Evolutionary conservation across 2,329 filamentous ascomycete genomes (phyloP), one percentile per base, ranked within the genome.

Genomic region (Pestalotiopsis sp.): DNA sequence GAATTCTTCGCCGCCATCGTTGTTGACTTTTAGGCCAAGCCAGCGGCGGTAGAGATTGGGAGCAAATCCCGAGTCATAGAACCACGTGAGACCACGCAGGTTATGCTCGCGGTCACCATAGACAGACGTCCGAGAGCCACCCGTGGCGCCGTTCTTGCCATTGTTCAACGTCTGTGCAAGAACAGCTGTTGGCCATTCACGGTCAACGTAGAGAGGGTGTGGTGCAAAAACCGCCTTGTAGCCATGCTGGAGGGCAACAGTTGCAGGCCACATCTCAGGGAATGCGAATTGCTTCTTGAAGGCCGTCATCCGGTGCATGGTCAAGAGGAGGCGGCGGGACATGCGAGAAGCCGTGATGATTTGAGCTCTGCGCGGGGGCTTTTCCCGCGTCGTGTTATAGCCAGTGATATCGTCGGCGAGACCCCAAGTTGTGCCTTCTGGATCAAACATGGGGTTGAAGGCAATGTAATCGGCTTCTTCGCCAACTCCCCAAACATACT

Each of bases 211-310:
- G 67, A 97, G 87, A 1, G 95, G 93, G 75, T 98, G 95, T 1
- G 95, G 95, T 2, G 91, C 94, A 73, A 92, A 97, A 14, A 98
- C 94, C 49, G 93, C 94, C 83, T 98, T 98, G 82, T 93, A 91
- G 12, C 95, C 95, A 78, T 98, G 95, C 70, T 98, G 95, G 11
- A 98, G 86, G 1, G 95, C 93, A 1, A 93, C 90, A 0, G 93
- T 96, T 1, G 92, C 91, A 0, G 95, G 93, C 94, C 94, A 98
- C 95, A 98, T 98, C 80, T 98, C 95, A 0, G 94, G 93, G 78
- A 97, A 97, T 83, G 96, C 97, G 72, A 93, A 93, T 80, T 97
- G 93, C 74, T 94, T 95, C 77, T 92, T 91, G 75, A 93, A 88
- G 38, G 91, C 90, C 3, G 95, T 97, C 83, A 97, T 94, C 67